These are phyloP conservation scores for Boletus rex-veris DNA, from an alignment of 768 basidiomycete genomes.

Conservation along the genomic window DNA sequence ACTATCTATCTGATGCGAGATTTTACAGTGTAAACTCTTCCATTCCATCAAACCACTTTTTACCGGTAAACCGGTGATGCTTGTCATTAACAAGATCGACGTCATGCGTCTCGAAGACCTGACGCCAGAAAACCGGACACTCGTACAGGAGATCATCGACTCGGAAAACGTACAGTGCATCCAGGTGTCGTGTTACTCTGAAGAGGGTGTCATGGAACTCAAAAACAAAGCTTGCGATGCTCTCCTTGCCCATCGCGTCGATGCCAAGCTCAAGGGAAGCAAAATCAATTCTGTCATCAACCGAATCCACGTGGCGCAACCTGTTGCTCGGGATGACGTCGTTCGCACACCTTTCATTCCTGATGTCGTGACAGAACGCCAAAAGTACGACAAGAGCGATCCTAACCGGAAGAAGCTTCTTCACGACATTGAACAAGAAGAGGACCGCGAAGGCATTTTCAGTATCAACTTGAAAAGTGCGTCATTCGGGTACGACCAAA, in stretches of 20 bases:
- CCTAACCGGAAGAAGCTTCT: conserved; percentile 71
- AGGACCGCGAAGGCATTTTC: conserved; percentile 88
- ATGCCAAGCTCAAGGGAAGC: conserved; percentile 88
- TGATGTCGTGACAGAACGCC: conserved; percentile 68
- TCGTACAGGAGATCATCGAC: conserved; percentile 86
- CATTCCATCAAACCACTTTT: conserved; percentile 99
- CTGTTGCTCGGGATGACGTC: conserved; percentile 87
- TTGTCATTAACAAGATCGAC: conserved; percentile 98
- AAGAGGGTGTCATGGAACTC: conserved; percentile 96
- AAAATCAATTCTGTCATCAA: conserved; percentile 92
- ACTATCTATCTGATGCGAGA: background rate
- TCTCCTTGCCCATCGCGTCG: conserved; percentile 91
- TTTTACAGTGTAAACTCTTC: conserved; percentile 87
- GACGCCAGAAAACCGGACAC: conserved; percentile 63
- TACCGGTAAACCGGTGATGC: conserved; percentile 84
- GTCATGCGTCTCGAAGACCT: conserved; percentile 87
- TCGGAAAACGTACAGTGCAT: conserved; percentile 67
- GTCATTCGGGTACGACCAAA: background rate
- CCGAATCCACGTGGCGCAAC: conserved; percentile 93
- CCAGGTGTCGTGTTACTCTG: conserved; percentile 91
- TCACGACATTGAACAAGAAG: conserved; percentile 79
- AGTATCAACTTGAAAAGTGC: conserved; percentile 88
- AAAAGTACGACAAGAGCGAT: conserved; percentile 85
- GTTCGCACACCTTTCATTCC: conserved; percentile 88
- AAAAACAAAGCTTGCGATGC: conserved; percentile 96